phyloP scores from a whole-genome alignment of 495 filamentous ascomycete species.

The Lentithecium fluviatile region DNA sequence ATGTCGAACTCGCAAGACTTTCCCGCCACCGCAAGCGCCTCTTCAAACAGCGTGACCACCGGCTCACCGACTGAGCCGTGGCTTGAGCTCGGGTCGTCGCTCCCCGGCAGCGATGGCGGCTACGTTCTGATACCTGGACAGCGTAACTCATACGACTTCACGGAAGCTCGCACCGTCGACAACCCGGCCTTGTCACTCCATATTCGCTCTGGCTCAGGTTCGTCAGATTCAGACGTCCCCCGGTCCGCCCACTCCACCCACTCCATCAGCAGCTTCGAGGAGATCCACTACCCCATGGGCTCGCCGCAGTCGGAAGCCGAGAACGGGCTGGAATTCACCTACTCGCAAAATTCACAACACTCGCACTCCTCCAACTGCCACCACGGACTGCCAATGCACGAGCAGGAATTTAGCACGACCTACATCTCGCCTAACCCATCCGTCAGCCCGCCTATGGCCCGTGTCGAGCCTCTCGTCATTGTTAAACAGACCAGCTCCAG shows the following conservation, averaged over 20 bases:
- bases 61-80: conserved; percentile 81
- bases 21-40: conserved; percentile 14
- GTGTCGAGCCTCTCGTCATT: conserved; percentile 57
- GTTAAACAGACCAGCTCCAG: conserved; percentile 61
- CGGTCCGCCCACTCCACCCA: conserved; percentile 55
- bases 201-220: conserved; percentile 78
- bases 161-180: conserved; percentile 64
- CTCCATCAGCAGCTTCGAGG: conserved; percentile 75
- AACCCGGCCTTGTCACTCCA: conserved; percentile 85
- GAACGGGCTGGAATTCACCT: conserved; percentile 35
- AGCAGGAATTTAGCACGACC: conserved; percentile 25
- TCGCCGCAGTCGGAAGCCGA: conserved; percentile 51
- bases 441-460: conserved; percentile 65
- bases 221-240: conserved; percentile 69
- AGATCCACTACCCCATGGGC: conserved; percentile 69
- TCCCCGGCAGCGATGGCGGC: conserved; percentile 80
- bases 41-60: conserved; percentile 51
- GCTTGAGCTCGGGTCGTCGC: conserved; percentile 80
- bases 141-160: conserved; percentile 54
- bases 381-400: conserved; percentile 32
- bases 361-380: conserved; percentile 14
- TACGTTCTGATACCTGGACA: conserved; percentile 55
- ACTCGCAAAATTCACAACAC: too few species aligned
- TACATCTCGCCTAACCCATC: conserved; percentile 44
- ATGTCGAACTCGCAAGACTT: conserved; percentile 3